Evolutionary conservation across 805 yeast genomes (phyloP), one percentile per base, ranked within the genome.

Genomic region (Zygosaccharomyces gambellarensis): DNA sequence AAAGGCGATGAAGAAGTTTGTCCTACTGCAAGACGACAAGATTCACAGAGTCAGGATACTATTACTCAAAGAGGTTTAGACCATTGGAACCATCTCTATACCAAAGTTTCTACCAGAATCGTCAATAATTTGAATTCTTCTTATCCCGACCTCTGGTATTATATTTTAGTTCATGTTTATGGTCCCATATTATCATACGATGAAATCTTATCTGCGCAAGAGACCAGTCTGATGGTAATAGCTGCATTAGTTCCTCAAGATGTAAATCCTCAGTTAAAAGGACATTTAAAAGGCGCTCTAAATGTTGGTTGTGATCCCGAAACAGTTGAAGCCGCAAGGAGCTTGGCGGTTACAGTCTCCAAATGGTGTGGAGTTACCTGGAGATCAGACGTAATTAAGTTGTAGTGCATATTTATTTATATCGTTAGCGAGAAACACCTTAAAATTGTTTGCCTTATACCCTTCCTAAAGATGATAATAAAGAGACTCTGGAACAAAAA

Each of bases 201-300:
- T 14, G 83, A 75, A 2, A 74, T 88, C 1, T 67, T 90, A 27
- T 61, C 74, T 3, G 81, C 85, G 1, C 74, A 72, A 54, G 95
- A 89, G 54, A 85, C 96, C 1, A 82, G 92, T 29, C 63, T 88
- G 50, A 83, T 88, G 29, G 80, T 90, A 2, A 78, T 90, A 14
- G 83, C 95, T 0, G 77, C 92, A 52, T 74, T 90, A 56, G 82
- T 90, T 9, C 97, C 97, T 1, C 96, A 88, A 63, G 95, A 90
- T 65, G 97, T 90, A 9, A 88, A 87, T 57, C 96, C 96, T 0
- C 97, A 90, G 60, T 73, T 90, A 56, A 87, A 88, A 67, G 97
- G 97, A 0, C 97, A 90, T 63, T 73, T 90, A 52, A 80, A 77
- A 64, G 97, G 97, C 0, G 97, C 96, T 0, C 53, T 82, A 44